Base-by-base conservation (phyloP, 805 yeast genomes). In the Crinitomyces ghanaensis region DNA sequence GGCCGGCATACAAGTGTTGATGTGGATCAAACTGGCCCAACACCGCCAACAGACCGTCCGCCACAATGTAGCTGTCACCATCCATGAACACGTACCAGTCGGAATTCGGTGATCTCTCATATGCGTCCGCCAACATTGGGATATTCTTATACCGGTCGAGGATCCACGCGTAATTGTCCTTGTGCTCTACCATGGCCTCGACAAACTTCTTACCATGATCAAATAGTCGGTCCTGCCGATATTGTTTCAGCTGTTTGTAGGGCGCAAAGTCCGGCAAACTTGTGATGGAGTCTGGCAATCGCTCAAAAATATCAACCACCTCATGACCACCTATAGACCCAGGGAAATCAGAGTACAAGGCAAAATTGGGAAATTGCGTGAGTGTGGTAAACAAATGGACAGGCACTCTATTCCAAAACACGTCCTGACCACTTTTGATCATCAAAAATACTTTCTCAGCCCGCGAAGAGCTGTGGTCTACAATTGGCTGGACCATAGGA, bases 31-130 rank as follows among this genome's bases (percentile, higher is more conserved):
- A 31, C 3, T 41, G 36, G 13, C 26, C 18, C 6, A 59, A 41
- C 37, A 42, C 46, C 5, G 33, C 33, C 16, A 45, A 37, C 34
- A 60, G 26, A 28, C 49, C 54, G 21, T 49, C 52, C 36, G 45
- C 36, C 31, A 54, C 32, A 22, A 59, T 37, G 35, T 46, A 58
- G 7, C 56, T 42, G 26, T 56, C 59, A 20, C 50, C 63, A 35
- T 59, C 64, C 32, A 57, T 50, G 31, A 60, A 42, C 13, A 58
- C 37, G 33, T 44, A 57, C 65, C 65, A 60, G 19, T 56, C 51
- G 13, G 37, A 25, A 7, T 36, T 33, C 11, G 48, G 40, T 7
- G 55, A 50, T n/a, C 34, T 34, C 6, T 8, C 20, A 42, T 48
- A 59, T 8, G 59, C 62, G 27, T 57, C 55, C 8, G 39, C 43